Base-by-base conservation (phyloP, 2,329 filamentous ascomycete genomes). In the Leptographium wingfieldii region DNA sequence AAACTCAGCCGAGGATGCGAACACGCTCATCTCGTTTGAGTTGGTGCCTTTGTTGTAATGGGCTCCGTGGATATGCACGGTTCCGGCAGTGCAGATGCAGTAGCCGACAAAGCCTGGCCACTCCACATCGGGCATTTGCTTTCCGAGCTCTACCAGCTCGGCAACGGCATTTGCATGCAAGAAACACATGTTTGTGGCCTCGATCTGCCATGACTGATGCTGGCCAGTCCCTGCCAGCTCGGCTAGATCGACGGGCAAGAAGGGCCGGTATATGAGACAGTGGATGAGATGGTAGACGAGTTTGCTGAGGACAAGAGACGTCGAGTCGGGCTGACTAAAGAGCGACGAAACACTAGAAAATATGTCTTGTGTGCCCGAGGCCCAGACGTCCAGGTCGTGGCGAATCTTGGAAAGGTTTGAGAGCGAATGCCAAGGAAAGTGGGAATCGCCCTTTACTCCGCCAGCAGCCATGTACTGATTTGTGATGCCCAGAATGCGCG, bases 121-220 rank as follows among this genome's bases (percentile, higher is more conserved):
- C 70, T 94, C 89, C 27, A 92, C 83, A 2, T 86, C 81, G 1
- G 83, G 81, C 1, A 85, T 84, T 64, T 87, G 86, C 63, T 86
- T 86, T 1, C 88, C 88, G 19, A 92, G 80, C 68, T 92, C 87
- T 5, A 91, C 85, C 3, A 95, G 74, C 67, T 95, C 90, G 1
- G 88, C 85, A 57, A 95, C 92, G 5, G 90, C 89, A 67, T 95
- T 95, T 6, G 90, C 90, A 65, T 95, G 90, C 22, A 92, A 75
- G 69, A 84, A 94, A 71, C 90, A 95, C 69, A 92, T 80, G 67
- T 94, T 92, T 0, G 90, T 95, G 0, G 90, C 89, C 69, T 95
- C 89, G 55, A 95, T 92, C 69, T 95, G 90, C 90, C 90, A 95
- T 33, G 88, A 92, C 69, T 95, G 90, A 65, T 95, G 88, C 67